These are phyloP conservation scores for Botrytis galanthina DNA, from an alignment of 2,329 filamentous ascomycete genomes.

Conservation along the genomic window DNA sequence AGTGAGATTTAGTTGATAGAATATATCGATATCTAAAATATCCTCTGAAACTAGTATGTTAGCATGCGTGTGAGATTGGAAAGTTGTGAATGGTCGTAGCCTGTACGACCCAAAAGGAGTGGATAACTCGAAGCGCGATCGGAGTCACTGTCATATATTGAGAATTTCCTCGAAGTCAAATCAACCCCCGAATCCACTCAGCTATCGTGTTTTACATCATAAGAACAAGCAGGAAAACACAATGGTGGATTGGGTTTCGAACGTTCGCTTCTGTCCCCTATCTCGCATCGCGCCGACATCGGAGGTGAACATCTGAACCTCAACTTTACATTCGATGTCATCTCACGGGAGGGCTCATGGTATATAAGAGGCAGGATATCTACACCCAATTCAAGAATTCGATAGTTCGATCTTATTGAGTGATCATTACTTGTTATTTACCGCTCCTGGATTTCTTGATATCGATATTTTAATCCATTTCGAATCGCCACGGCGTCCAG, in stretches of 20 bases:
- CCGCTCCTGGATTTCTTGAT: background rate
- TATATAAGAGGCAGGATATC: background rate
- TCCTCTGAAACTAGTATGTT: background rate
- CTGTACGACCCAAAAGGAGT: background rate
- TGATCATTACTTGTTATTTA: background rate
- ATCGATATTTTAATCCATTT: background rate
- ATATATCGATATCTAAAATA: background rate
- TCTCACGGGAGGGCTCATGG: background rate
- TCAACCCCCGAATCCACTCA: background rate
- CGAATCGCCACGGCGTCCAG: background rate
- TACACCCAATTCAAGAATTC: background rate
- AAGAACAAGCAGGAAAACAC: background rate
- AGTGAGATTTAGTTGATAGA: background rate
- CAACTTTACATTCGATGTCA: background rate
- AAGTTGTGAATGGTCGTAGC: background rate
- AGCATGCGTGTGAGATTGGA: background rate
- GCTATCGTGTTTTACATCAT: background rate
- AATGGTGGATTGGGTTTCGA: background rate
- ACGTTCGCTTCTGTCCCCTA: constrained; percentile 1
- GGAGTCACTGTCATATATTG: background rate
- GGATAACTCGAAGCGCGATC: background rate
- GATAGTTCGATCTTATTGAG: background rate
- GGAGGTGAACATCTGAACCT: background rate
- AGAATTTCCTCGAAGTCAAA: background rate
- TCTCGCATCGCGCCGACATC: constrained; percentile 2